Conservation (phyloP, 495 filamentous ascomycete genomes). For the Xylaria castorea region DNA sequence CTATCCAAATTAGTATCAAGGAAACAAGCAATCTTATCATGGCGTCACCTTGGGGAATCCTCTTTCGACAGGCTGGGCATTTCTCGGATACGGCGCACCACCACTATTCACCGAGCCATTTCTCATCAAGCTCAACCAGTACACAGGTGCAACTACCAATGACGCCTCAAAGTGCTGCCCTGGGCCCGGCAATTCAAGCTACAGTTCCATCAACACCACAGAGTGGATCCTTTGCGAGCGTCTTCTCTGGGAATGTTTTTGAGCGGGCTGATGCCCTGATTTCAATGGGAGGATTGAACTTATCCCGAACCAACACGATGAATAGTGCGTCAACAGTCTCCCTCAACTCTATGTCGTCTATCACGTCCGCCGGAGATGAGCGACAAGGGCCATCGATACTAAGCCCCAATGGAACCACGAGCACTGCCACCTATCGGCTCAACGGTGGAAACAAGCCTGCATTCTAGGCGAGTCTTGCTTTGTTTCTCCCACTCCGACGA, state of each 20-base stretch:
- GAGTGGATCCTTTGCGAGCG: constrained; percentile 64
- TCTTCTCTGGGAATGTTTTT: constrained; percentile 74
- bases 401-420: constrained; percentile 43
- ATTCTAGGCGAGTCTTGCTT: constrained; percentile 39
- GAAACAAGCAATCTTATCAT: constrained; percentile 77
- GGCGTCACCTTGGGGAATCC: constrained; percentile 75
- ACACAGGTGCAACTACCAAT: constrained; percentile 55
- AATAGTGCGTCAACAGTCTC: constrained; percentile 48
- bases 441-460: constrained; percentile 42
- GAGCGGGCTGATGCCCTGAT: constrained; percentile 75
- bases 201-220: constrained; percentile 83
- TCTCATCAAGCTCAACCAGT: constrained; percentile 36
- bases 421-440: constrained; percentile 34
- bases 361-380: constrained; percentile 39
- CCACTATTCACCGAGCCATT: constrained; percentile 46
- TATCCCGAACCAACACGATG: constrained; percentile 55
- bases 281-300: constrained; percentile 57
- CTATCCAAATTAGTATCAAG: constrained; percentile 76
- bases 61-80: constrained; percentile 41
- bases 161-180: constrained; percentile 80
- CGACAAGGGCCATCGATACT: constrained; percentile 45
- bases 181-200: constrained; percentile 87
- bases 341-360: constrained; percentile 51
- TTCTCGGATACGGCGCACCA: constrained; percentile 38
- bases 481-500: constrained; percentile 25